These are phyloP conservation scores for Mycena crocata DNA, from an alignment of 768 basidiomycete genomes.

Conservation along the genomic window DNA sequence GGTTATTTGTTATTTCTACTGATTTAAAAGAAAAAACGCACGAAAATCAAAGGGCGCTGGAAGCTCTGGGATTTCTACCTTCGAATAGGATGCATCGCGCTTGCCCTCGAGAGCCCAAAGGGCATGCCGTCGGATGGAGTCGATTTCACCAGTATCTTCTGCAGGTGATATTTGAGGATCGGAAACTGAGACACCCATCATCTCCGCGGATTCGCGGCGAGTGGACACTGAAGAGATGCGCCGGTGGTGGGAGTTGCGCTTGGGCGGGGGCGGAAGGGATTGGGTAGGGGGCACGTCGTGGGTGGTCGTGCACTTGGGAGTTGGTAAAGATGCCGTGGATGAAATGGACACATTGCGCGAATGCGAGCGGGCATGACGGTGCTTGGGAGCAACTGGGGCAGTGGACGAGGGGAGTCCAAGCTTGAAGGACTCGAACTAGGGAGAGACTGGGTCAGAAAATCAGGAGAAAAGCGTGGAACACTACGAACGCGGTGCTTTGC, in stretches of 20 bases:
- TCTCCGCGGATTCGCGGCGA: conserved; percentile 87
- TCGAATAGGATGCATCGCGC: conserved; percentile 73
- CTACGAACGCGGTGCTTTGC: conserved; percentile 31
- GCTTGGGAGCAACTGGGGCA: conserved; percentile 50
- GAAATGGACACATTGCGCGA: conserved; percentile 76
- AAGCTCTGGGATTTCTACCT: conserved; percentile 88
- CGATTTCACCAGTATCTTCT: conserved; percentile 78
- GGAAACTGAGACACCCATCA: conserved; percentile 86
- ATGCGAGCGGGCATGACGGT: conserved; percentile 73
- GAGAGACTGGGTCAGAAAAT: conserved; percentile 8
- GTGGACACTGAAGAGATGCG: conserved; percentile 92
- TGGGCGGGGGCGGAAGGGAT: conserved; percentile 53
- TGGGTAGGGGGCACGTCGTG: conserved; percentile 47
- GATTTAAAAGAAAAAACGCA: conserved; percentile 57
- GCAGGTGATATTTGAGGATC: conserved; percentile 69
- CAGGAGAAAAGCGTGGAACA: neutral
- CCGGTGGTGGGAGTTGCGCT: conserved; percentile 84
- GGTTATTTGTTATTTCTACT: conserved; percentile 6
- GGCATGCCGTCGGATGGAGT: conserved; percentile 84
- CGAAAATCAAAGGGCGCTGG: conserved; percentile 76
- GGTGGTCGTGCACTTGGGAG: conserved; percentile 51
- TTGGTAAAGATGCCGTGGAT: conserved; percentile 54
- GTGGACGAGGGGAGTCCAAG: conserved; percentile 65
- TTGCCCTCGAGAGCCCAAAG: conserved; percentile 91
- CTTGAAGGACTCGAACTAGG: conserved; percentile 80